Evolutionary conservation across 129 eudicot genomes (phyloP).

Genomic region (Pseudognaphalium luteoalbum): DNA sequence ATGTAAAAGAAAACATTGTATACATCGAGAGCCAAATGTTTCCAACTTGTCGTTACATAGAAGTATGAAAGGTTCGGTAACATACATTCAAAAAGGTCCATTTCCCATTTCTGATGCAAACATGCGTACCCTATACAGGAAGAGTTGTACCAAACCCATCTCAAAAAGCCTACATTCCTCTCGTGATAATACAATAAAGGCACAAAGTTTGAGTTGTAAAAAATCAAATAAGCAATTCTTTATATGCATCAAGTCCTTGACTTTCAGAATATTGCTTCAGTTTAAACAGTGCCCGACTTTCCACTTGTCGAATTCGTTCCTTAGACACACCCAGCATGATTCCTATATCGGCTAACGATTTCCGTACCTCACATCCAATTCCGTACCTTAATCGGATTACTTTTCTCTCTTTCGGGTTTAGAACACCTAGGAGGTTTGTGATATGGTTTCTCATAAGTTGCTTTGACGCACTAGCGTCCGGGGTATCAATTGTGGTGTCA

Average conservation of each 20-base stretch:
- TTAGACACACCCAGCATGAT: slow-evolving; percentile 62
- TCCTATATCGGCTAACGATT: slow-evolving; percentile 69
- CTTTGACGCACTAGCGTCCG: slow-evolving; percentile 54
- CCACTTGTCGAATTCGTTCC: slow-evolving; percentile 80
- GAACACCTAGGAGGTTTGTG: slow-evolving; percentile 54
- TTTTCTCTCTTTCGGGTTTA: slow-evolving; percentile 66
- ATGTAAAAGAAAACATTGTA: slow-evolving; percentile 18
- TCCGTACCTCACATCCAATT: slow-evolving; percentile 48
- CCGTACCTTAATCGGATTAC: slow-evolving; percentile 66
- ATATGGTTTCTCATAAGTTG: slow-evolving; percentile 81
- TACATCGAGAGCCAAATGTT: neutral
- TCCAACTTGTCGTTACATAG: slow-evolving; percentile 20
- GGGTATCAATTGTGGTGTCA: slow-evolving; percentile 59
- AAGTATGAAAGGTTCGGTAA: slow-evolving; percentile 18
- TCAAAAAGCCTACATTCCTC: slow-evolving; percentile 11
- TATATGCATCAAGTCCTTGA: slow-evolving; percentile 74
- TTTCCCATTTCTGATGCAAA: slow-evolving; percentile 17
- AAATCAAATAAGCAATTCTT: slow-evolving; percentile 58
- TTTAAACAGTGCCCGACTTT: slow-evolving; percentile 64
- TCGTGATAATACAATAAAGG: slow-evolving; percentile 17
- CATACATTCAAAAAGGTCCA: slow-evolving; percentile 25
- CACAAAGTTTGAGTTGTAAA: slow-evolving; percentile 17
- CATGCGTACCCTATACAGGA: slow-evolving; percentile 2
- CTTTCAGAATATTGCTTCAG: slow-evolving; percentile 62
- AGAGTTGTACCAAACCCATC: slow-evolving; percentile 7